Percentiles rank a stretch among this genome's conserved stretches.
These are phyloP conservation scores for Quercus glauca DNA, from an alignment of 306 rosid species.

Conservation along the genomic window DNA sequence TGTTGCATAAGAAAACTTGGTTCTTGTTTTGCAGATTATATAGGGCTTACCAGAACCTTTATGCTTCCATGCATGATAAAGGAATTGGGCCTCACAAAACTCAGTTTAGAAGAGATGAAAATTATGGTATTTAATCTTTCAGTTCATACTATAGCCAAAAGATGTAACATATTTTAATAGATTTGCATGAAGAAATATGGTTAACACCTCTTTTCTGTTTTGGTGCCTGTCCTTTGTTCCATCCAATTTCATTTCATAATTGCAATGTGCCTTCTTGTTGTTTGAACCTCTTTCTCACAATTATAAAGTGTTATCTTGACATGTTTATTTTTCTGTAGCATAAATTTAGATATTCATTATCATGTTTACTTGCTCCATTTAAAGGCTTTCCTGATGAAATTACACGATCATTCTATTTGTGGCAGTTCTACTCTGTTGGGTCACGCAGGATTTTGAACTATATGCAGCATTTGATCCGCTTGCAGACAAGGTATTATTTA, in stretches of 20 bases:
- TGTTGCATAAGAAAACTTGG: slow-evolving; percentile 23
- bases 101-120: slow-evolving; percentile 88
- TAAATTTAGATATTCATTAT: not conserved
- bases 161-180: slow-evolving; percentile 7
- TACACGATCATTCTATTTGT: slow-evolving; percentile 23
- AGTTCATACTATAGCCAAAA: slow-evolving; percentile 13
- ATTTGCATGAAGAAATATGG: not conserved
- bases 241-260: not conserved
- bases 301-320: not conserved
- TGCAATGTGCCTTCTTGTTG: not conserved
- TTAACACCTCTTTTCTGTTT: not conserved
- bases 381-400: slow-evolving; percentile 15
- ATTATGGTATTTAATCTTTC: slow-evolving; percentile 56
- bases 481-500: slow-evolving; percentile 73
- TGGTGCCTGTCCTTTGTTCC: not conserved
- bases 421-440: slow-evolving; percentile 94
- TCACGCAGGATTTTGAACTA: slow-evolving; percentile 90
- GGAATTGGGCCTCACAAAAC: slow-evolving; percentile 93
- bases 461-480: slow-evolving; percentile 98
- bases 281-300: not conserved
- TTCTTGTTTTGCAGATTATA: slow-evolving; percentile 55
- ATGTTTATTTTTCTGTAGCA: slow-evolving; percentile 9
- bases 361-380: slow-evolving; percentile 17
- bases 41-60: slow-evolving; percentile 85
- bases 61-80: slow-evolving; percentile 81